phyloP scores from a whole-genome alignment of 768 basidiomycete species.

The Termitomyces eurrhizus region DNA sequence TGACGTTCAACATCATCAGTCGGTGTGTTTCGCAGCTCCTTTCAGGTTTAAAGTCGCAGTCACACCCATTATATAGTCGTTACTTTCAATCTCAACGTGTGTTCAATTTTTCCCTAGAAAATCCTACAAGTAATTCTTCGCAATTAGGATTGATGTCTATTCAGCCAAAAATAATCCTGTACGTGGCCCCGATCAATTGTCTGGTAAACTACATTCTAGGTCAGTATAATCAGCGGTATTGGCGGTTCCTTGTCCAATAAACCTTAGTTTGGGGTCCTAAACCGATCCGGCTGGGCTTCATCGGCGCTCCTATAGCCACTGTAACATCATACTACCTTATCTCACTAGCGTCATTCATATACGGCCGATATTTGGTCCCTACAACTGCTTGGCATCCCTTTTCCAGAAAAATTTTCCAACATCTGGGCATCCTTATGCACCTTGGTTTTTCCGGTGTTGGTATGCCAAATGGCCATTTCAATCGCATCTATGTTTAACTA shows the following conservation, averaged over 20 bases:
- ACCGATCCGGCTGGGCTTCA: conserved; percentile 75
- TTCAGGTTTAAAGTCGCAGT: not conserved
- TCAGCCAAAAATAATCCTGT: not conserved
- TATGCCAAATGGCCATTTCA: conserved; percentile 18
- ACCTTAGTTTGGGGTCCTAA: conserved; percentile 74
- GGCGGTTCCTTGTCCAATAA: not conserved
- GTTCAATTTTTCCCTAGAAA: not conserved
- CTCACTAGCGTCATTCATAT: conserved; percentile 50
- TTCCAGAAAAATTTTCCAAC: conserved; percentile 55
- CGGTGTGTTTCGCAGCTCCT: not conserved
- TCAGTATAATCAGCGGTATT: conserved; percentile 19
- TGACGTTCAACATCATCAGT: not conserved
- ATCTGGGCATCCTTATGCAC: conserved; percentile 59
- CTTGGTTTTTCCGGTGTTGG: conserved; percentile 69
- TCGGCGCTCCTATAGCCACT: conserved; percentile 88
- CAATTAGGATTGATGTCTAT: not conserved
- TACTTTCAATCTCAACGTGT: not conserved
- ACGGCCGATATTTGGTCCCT: conserved; percentile 57
- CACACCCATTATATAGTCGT: not conserved
- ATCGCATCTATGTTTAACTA: not conserved
- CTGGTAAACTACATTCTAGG: conserved; percentile 75
- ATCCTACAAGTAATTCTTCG: not conserved
- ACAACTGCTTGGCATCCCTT: conserved; percentile 82
- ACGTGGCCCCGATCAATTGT: conserved; percentile 3
- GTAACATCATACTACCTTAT: conserved; percentile 83